A percentile compares a stretch with the other conserved stretches of the same genome.
Conservation (phyloP, 2,329 filamentous ascomycete genomes). For the Thyridium curvatum region DNA sequence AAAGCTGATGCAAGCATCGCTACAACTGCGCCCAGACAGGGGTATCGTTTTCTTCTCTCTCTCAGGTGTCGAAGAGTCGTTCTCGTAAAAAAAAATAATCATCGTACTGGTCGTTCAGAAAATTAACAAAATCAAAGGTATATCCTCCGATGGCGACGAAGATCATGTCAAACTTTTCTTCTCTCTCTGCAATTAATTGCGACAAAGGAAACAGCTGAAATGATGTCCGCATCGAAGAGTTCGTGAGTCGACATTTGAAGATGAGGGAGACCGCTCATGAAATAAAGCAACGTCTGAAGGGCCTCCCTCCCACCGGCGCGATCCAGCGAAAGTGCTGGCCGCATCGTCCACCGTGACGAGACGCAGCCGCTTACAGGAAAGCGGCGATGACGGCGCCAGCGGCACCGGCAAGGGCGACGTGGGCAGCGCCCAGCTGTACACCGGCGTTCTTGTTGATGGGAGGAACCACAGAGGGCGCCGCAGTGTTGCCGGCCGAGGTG, state of each 20-base stretch:
- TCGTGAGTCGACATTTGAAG: slow-evolving; percentile 11
- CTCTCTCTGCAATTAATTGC: no score
- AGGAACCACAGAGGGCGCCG: slow-evolving; percentile 23
- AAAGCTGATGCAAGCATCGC: no score
- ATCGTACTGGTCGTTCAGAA: not conserved
- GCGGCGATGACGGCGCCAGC: slow-evolving; percentile 32
- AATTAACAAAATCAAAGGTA: no score
- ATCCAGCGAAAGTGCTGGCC: not conserved
- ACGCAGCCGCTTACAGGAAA: not conserved
- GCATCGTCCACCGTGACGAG: not conserved
- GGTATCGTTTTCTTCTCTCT: no score
- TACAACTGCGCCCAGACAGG: no score
- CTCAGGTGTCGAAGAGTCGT: not conserved
- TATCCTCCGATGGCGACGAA: no score
- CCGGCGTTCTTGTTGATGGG: slow-evolving; percentile 33
- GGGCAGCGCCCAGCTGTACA: slow-evolving; percentile 34
- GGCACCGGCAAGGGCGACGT: slow-evolving; percentile 41
- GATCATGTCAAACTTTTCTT: no score
- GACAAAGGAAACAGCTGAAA: slow-evolving; percentile 18
- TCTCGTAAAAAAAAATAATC: not conserved
- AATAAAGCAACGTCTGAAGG: not conserved
- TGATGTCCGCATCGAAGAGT: slow-evolving; percentile 22
- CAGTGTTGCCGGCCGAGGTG: slow-evolving; percentile 15
- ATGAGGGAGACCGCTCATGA: not conserved
- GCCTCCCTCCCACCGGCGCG: not conserved